Conservation (phyloP, 345 rosid genomes). For the Sisymbrium altissimum region DNA sequence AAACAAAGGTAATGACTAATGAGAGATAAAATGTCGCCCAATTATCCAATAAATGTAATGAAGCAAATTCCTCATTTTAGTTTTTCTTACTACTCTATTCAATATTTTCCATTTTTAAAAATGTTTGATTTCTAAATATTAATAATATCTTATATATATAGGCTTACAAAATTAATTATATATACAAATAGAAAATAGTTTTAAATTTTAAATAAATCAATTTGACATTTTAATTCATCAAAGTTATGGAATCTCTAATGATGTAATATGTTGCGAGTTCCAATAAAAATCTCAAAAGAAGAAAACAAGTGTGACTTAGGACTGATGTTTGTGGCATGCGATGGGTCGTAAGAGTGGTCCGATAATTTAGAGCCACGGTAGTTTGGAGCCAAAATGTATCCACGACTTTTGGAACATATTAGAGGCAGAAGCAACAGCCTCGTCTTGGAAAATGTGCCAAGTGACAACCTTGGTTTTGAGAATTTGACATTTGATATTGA, state of each 20-base stretch:
- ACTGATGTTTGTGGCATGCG: neutral
- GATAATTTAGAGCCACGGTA: neutral
- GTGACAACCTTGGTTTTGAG: neutral
- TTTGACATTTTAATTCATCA: neutral
- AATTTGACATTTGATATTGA: neutral
- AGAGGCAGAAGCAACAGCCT: neutral
- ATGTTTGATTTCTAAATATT: too few species aligned
- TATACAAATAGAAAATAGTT: too few species aligned
- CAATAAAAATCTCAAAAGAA: neutral
- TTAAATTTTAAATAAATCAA: neutral
- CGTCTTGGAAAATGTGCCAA: neutral
- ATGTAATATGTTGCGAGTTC: neutral
- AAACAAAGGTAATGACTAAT: neutral
- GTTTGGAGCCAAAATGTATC: neutral
- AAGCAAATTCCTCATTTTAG: neutral
- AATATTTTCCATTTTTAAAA: too few species aligned
- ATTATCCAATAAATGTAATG: neutral
- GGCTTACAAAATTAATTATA: neutral
- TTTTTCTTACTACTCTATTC: too few species aligned
- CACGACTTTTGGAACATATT: neutral
- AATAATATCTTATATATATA: neutral
- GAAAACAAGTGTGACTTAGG: neutral
- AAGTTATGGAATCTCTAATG: neutral
- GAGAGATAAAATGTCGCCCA: neutral
- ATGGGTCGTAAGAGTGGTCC: neutral